These are phyloP conservation scores for Hypericum perforatum DNA, from an alignment of 345 rosid genomes.

Conservation along the genomic window DNA sequence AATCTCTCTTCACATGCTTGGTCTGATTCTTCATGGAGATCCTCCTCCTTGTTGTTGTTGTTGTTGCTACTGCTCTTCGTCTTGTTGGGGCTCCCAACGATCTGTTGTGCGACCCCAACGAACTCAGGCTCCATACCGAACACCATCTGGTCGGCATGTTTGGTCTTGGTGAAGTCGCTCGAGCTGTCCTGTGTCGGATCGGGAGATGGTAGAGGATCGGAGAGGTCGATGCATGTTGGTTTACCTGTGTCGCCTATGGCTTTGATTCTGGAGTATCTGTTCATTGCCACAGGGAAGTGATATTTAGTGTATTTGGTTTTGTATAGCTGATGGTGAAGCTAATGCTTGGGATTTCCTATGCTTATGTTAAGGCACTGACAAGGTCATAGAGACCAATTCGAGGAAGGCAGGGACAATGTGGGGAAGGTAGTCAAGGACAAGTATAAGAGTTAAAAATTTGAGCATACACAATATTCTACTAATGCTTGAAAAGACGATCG, in stretches of 20 bases:
- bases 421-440: too few relatives aligned
- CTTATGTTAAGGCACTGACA: too few relatives aligned
- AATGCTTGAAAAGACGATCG: too few relatives aligned
- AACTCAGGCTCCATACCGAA: too few relatives aligned
- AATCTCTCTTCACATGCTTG: slow-evolving; percentile 14
- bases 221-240: slow-evolving; percentile 30
- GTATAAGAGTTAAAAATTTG: too few relatives aligned
- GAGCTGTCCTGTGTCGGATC: slow-evolving; percentile 10
- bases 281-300: slow-evolving; percentile 14
- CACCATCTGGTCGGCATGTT: neutral
- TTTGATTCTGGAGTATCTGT: slow-evolving; percentile 35
- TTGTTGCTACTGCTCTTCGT: neutral
- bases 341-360: too few relatives aligned
- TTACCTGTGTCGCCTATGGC: slow-evolving; percentile 1
- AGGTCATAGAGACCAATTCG: too few relatives aligned
- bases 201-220: slow-evolving; percentile 22
- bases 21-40: slow-evolving; percentile 14
- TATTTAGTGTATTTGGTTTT: too few relatives aligned
- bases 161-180: neutral
- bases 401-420: too few relatives aligned
- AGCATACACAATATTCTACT: too few relatives aligned
- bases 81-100: neutral
- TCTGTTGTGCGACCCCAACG: neutral
- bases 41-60: slow-evolving; percentile 7
- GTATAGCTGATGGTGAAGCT: too few relatives aligned